Percentiles rank a stretch among this genome's conserved stretches.
phyloP scores from a whole-genome alignment of 2,329 filamentous ascomycete species.

The Elsinoe fawcettii region DNA sequence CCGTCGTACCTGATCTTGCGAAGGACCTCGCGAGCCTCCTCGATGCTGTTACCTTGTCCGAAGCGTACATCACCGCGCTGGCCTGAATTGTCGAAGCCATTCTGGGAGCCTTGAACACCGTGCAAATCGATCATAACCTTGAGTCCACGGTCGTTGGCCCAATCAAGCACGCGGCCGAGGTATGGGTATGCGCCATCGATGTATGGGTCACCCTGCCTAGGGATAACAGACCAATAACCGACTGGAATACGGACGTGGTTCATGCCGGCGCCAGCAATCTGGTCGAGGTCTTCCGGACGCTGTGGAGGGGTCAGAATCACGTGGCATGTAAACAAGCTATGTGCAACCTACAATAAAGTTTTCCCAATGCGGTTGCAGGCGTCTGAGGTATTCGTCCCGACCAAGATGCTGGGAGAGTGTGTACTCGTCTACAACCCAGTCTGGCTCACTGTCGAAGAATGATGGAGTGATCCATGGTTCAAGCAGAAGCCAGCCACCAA shows the following conservation, averaged over 20 bases:
- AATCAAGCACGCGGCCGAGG: slow-evolving; percentile 50
- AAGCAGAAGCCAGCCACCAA: slow-evolving; percentile 57
- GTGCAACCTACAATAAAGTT: slow-evolving; percentile 39
- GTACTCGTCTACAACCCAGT: slow-evolving; percentile 49
- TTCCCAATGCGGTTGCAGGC: slow-evolving; percentile 51
- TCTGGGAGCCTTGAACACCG: slow-evolving; percentile 56
- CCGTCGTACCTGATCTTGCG: slow-evolving; percentile 43
- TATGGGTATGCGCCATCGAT: slow-evolving; percentile 54
- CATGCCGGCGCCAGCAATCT: slow-evolving; percentile 49
- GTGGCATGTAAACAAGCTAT: slow-evolving; percentile 19
- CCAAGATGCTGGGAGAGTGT: slow-evolving; percentile 45
- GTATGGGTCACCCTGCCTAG: slow-evolving; percentile 49
- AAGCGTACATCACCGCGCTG: slow-evolving; percentile 40
- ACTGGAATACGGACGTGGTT: slow-evolving; percentile 60
- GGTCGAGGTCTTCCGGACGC: slow-evolving; percentile 45
- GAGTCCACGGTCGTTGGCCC: slow-evolving; percentile 51
- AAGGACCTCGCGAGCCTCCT: slow-evolving; percentile 35
- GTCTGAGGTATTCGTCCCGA: slow-evolving; percentile 39
- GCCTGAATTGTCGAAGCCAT: slow-evolving; percentile 62
- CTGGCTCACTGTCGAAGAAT: slow-evolving; percentile 45
- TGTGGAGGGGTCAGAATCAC: not conserved
- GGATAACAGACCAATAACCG: slow-evolving; percentile 56
- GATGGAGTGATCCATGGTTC: slow-evolving; percentile 55
- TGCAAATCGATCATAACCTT: slow-evolving; percentile 63
- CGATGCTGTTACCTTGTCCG: slow-evolving; percentile 38